Conservation (phyloP, 2,329 filamentous ascomycete species). For the Zymoseptoria pseudotritici region DNA sequence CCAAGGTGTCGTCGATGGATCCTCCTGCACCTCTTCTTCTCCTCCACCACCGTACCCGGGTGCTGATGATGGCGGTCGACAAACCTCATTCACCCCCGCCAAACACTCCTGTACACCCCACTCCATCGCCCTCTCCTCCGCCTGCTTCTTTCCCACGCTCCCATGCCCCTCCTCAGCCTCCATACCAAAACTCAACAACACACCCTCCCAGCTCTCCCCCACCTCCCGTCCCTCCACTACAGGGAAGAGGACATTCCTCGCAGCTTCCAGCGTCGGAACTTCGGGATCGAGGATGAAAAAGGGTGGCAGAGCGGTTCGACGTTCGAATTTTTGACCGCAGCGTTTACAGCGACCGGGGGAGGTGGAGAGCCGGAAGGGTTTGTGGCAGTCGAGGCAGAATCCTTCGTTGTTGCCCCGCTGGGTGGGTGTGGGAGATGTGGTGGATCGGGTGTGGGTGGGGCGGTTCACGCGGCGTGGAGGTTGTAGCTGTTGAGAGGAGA, state of each 20-base stretch:
- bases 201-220: neutral
- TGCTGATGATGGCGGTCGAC: neutral
- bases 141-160: neutral
- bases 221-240: neutral
- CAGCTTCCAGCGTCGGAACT: slow-evolving; percentile 4
- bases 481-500: neutral
- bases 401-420: neutral
- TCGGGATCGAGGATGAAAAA: slow-evolving; percentile 7
- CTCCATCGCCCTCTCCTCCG: neutral
- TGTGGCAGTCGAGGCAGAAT: slow-evolving; percentile 4
- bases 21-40: neutral
- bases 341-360: slow-evolving; percentile 9
- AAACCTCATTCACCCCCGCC: neutral
- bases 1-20: slow-evolving; percentile 1
- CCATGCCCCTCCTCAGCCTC: too few relatives aligned
- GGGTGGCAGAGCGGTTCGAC: slow-evolving; percentile 5
- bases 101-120: neutral
- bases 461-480: neutral
- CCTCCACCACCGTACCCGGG: neutral
- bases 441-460: neutral
- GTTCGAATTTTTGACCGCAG: slow-evolving; percentile 11
- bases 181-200: neutral
- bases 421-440: neutral
- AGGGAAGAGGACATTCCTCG: slow-evolving; percentile 8
- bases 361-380: slow-evolving; percentile 2